Base-by-base conservation (phyloP, 2,329 filamentous ascomycete species). In the Colletotrichum chrysophilum region DNA sequence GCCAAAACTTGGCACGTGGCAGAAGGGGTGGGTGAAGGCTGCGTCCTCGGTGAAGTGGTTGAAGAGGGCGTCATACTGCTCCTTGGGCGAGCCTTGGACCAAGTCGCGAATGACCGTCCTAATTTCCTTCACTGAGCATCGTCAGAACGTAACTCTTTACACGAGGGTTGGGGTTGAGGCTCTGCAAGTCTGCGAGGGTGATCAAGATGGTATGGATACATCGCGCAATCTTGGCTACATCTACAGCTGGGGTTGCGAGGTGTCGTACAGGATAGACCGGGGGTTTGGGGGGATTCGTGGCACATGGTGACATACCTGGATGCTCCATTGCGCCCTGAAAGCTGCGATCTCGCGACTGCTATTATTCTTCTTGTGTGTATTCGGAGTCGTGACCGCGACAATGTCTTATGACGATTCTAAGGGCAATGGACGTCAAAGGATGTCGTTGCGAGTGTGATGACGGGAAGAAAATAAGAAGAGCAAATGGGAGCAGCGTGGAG, bases 21-120 rank as follows among this genome's bases (percentile, higher is more conserved):
- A 96, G 82, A 96, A 93, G 0, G 95, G 95, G 79, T 98, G 95
- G 4, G 90, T 89, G 81, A 98, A 97, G 34, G 91, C 90, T 10
- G 94, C 94, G 80, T 93, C 87, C 12, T 89, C 89, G 0, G 93
- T 91, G 84, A 96, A 98, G 85, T 94, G 96, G n/a, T 86, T 88
- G 73, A 94, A 88, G 28, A 98, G 87, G 0, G 93, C 88, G 5
- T 88, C 86, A 71, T 89, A 85, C 83, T 97, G 95, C 38, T 93
- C 86, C 2, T 90, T 87, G 0, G 93, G 93, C 1, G 89, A 88
- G 61, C 93, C 92, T 81, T 94, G 91, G 55, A 91, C 93, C 74
- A 98, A 90, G 43, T 89, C 86, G 74, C 89, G 89, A 83, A 98
- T 94, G 69, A 98, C 88, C 13, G 84, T 82, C 26, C 87, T 81